Conservation (phyloP, 2,329 filamentous ascomycete genomes). For the Xylaria sp. region DNA sequence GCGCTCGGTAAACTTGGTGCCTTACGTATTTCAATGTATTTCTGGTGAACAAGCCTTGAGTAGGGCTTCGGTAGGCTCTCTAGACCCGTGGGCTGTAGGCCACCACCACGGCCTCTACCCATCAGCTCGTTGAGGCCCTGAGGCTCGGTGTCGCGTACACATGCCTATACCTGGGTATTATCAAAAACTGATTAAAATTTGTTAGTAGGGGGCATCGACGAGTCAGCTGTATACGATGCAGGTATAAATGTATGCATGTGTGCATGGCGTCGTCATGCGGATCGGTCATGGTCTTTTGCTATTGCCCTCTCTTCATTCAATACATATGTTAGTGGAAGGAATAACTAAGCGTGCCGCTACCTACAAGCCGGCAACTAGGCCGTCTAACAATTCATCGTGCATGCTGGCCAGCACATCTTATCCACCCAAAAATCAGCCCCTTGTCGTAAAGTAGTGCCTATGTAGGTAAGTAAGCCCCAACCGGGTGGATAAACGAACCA, state of each 20-base stretch:
- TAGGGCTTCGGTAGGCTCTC: neutral
- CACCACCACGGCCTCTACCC: neutral
- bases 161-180: neutral
- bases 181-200: neutral
- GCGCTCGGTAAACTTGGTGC: neutral
- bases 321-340: neutral
- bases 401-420: slow-evolving; percentile 34
- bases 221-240: neutral
- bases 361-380: slow-evolving; percentile 4
- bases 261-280: neutral
- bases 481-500: slow-evolving; percentile 7
- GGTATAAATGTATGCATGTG: neutral
- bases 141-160: neutral
- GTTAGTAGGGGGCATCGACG: neutral
- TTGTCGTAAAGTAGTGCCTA: neutral
- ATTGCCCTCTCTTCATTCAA: neutral
- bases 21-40: neutral
- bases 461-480: neutral
- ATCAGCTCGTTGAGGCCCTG: neutral
- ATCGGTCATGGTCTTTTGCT: neutral
- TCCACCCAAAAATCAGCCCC: slow-evolving; percentile 23
- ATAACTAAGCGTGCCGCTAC: neutral
- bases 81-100: neutral
- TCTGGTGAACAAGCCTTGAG: neutral
- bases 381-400: slow-evolving; percentile 36